Conservation (phyloP, 2,329 filamentous ascomycete species). For the Onygenales sp. region DNA sequence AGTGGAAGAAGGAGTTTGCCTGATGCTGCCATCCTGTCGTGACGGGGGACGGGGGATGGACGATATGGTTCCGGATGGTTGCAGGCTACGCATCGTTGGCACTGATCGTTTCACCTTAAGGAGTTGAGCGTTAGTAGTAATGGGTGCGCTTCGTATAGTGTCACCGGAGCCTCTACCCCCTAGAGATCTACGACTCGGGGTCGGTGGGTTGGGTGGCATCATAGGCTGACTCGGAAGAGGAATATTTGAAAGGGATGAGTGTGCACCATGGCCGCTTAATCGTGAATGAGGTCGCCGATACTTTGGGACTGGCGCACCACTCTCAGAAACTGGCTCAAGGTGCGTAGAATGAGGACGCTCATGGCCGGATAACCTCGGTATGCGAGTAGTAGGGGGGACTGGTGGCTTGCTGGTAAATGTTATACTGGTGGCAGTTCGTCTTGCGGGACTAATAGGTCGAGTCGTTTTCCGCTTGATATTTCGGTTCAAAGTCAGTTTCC, state of each 20-base stretch:
- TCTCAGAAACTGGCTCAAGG: slow-evolving; percentile 89
- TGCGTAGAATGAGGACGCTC: slow-evolving; percentile 60
- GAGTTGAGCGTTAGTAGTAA: slow-evolving; percentile 44
- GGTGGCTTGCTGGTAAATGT: slow-evolving; percentile 80
- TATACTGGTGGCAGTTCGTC: slow-evolving; percentile 67
- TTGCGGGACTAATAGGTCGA: slow-evolving; percentile 58
- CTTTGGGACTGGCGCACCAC: slow-evolving; percentile 60
- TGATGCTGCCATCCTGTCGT: slow-evolving; percentile 26
- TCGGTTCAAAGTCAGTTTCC: slow-evolving; percentile 75
- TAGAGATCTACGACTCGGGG: slow-evolving; percentile 53
- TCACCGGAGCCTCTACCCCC: slow-evolving; percentile 32
- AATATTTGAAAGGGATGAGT: slow-evolving; percentile 59
- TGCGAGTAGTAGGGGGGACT: slow-evolving; percentile 50
- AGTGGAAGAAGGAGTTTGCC: slow-evolving; percentile 22
- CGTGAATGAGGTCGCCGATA: slow-evolving; percentile 57
- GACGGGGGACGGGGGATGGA: slow-evolving; percentile 29
- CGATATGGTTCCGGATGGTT: slow-evolving; percentile 20
- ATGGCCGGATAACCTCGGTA: slow-evolving; percentile 66
- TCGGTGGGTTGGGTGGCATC: slow-evolving; percentile 47
- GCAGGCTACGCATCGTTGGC: slow-evolving; percentile 44
- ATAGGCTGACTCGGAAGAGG: slow-evolving; percentile 52
- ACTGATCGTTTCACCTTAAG: slow-evolving; percentile 53
- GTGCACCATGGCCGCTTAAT: slow-evolving; percentile 54
- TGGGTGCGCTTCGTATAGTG: slow-evolving; percentile 35
- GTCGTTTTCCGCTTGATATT: slow-evolving; percentile 81